Percentiles rank a stretch among this genome's conserved stretches.
These are phyloP conservation scores for Coniophora puteana DNA, from an alignment of 1,284 basidiomycete species.

Conservation along the genomic window DNA sequence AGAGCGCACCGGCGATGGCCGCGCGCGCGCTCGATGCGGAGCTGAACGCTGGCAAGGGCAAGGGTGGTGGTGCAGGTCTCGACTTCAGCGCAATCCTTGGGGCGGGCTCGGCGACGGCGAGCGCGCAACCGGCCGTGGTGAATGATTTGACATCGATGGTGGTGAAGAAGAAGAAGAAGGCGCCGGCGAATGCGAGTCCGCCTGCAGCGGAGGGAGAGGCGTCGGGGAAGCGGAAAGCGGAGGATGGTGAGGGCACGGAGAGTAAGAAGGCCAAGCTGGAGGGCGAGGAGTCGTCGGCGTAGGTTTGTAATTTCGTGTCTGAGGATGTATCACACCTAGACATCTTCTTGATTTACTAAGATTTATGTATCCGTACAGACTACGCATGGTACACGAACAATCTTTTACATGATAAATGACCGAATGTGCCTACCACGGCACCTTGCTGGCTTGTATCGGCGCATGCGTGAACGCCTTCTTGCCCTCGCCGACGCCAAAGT, in stretches of 20 bases:
- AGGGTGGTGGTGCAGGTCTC: slow-evolving; percentile 12
- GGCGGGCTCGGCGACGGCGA: slow-evolving; percentile 20
- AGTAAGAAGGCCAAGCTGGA: slow-evolving; percentile 69
- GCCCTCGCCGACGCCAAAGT: slow-evolving; percentile 71
- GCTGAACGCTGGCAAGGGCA: slow-evolving; percentile 42
- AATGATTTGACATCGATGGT: slow-evolving; percentile 83
- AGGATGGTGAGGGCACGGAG: slow-evolving; percentile 46
- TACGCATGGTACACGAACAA: neutral
- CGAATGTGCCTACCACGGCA: slow-evolving; percentile 38
- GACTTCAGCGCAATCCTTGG: too few species aligned
- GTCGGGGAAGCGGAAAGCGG: slow-evolving; percentile 64
- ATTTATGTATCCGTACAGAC: slow-evolving; percentile 13
- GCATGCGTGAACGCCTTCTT: slow-evolving; percentile 78
- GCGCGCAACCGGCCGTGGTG: slow-evolving; percentile 40
- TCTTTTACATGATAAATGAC: neutral
- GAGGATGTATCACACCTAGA: neutral
- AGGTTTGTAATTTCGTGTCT: neutral
- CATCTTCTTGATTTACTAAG: neutral
- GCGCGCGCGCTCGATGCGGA: slow-evolving; percentile 70
- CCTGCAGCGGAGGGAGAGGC: slow-evolving; percentile 30
- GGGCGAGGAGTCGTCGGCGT: slow-evolving; percentile 20
- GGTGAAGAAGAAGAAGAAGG: slow-evolving; percentile 79
- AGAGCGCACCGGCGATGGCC: slow-evolving; percentile 59
- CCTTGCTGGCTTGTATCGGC: slow-evolving; percentile 40
- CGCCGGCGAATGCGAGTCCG: too few species aligned